Evolutionary conservation across 2,329 filamentous ascomycete genomes (phyloP), one percentile per base, ranked within the genome.

Genomic region (Epichloe bromicola): DNA sequence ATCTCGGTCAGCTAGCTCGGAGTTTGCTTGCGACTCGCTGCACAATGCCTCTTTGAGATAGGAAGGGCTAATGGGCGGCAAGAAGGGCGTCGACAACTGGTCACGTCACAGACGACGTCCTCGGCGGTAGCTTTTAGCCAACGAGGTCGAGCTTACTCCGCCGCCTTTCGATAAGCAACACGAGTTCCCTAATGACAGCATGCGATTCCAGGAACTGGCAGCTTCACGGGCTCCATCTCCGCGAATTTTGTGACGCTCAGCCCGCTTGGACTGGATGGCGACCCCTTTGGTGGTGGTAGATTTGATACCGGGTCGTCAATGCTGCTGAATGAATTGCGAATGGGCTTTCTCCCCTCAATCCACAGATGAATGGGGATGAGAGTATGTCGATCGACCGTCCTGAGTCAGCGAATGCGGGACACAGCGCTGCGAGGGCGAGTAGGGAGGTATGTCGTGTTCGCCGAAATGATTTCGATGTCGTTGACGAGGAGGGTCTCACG

Each of bases 1-100:
- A 82, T 82, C 62, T 75, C 77, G 75, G 62, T 65, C 59, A 65
- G 61, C 57, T 65, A 38, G 34, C 23, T 52, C 19, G 43, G 12
- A n/a, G 12, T 12, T 36, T 43, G 38, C 17, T 19, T 43, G 48
- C 39, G 26, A 45, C 40, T 36, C 38, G 46, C 41, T 43, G 15
- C 36, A 41, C 46, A 42, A 56, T 50, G 52, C 14, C 36, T 40
- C 46, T 7, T 34, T 34, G 38, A 39, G 12, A 34, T 46, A 26
- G 41, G 17, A 47, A 34, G 23, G 42, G 23, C 26, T 46, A 7
- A 20, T 12, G 36, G 17, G 36, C n/a, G 23, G 39, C 7, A 15
- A 33, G 15, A 17, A 56, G 57, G 55, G 55, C 53, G 56, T 54
- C 60, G 48, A 37, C 40, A 26, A 36, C 7, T n/a, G 37, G 17